Base-by-base conservation (phyloP, 129 eudicot species). In the Pulicaria dysenterica region DNA sequence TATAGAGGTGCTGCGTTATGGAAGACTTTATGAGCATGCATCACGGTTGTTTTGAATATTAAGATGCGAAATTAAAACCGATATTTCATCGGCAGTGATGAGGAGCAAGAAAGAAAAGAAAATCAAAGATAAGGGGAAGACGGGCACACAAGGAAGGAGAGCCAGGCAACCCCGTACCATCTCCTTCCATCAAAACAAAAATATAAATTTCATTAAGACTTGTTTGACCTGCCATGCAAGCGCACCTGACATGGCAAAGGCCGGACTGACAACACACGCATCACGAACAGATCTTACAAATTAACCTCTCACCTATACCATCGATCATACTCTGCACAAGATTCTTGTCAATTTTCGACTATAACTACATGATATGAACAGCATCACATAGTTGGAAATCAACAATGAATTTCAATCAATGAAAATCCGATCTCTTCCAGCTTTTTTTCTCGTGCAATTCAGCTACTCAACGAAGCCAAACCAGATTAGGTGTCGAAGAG, bases 171-270 rank as follows among this genome's bases (percentile, higher is more conserved):
- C 84, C 91, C 86, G 91, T 86, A 72, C 98, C 95, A 65, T 75
- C 96, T 82, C 98, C 95, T 83, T 78, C 77, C 84, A 43, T 41
- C 70, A 64, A 83, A 77, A 72, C 83, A 64, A 85, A 86, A 85
- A 72, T 9, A 31, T 13, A 3, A 12, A 1, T 38, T 81, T 76
- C 82, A 79, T 83, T 86, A 74, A 66, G 48, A 39, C 48, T 63
- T 12, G 77, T 66, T 66, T 76, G 93, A 80, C 98, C 98, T 92
- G 98, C 98, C 96, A 92, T 75, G 89, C 93, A 82, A 92, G 97
- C 97, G 91, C 97, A 92, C 97, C 97, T 85, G 83, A 54, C 92
- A 89, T 89, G 95, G 96, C 98, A 92, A 92, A 92, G 98, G 98
- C 75, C 97, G 48, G 54, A 54, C 81, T 77, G 64, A 4, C 63